phyloP scores from a whole-genome alignment of 352 stramenopile species.

The Phytophthora multivora region DNA sequence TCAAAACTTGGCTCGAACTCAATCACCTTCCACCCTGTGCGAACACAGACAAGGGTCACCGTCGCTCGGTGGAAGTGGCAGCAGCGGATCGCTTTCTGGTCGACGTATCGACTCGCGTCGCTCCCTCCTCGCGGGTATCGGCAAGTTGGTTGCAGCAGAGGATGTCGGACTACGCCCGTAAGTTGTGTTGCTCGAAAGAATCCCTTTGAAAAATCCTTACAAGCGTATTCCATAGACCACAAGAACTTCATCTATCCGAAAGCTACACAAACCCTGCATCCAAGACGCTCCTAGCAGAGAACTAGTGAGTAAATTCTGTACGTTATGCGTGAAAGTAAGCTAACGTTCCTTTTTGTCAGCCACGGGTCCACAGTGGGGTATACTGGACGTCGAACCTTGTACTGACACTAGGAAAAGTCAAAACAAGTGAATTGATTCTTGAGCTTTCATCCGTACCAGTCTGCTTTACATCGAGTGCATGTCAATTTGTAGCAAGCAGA shows the following conservation, averaged over 20 bases:
- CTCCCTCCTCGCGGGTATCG: slow-evolving; percentile 78
- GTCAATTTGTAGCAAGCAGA: slow-evolving; percentile 66
- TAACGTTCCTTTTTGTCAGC: slow-evolving; percentile 13
- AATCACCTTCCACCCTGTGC: slow-evolving; percentile 21
- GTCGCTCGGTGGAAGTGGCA: slow-evolving; percentile 28
- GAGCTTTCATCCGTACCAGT: not conserved
- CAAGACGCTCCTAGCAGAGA: slow-evolving; percentile 70
- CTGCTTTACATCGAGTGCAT: slow-evolving; percentile 74
- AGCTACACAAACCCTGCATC: slow-evolving; percentile 56
- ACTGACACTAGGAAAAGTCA: too few relatives aligned
- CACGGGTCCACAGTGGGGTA: slow-evolving; percentile 48
- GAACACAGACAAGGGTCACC: slow-evolving; percentile 17
- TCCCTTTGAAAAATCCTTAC: not conserved
- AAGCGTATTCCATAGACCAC: slow-evolving; percentile 29
- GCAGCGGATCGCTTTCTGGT: slow-evolving; percentile 39
- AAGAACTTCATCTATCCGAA: slow-evolving; percentile 54
- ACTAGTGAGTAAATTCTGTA: slow-evolving; percentile 55
- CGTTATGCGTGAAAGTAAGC: not conserved
- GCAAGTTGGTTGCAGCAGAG: slow-evolving; percentile 69
- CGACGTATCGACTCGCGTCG: slow-evolving; percentile 54
- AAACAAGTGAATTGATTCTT: slow-evolving; percentile 2
- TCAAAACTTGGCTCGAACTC: slow-evolving; percentile 10
- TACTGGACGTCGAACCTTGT: too few relatives aligned
- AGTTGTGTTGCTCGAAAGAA: slow-evolving; percentile 9
- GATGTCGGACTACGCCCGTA: slow-evolving; percentile 51